Evolutionary conservation across 768 basidiomycete species (phyloP).

Genomic region (Suillus variegatus): DNA sequence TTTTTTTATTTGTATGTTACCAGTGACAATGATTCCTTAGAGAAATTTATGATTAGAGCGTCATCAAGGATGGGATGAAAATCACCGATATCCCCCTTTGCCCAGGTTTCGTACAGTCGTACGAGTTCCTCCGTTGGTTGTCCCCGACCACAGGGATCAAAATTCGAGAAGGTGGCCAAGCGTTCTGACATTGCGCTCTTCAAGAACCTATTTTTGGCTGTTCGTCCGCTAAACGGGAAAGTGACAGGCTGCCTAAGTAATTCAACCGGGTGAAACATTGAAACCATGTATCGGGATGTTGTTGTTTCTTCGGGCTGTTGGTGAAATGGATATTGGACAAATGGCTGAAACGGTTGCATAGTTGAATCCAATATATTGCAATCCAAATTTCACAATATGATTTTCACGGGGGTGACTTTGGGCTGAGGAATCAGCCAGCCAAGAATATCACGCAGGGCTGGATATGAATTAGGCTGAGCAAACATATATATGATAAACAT

Average conservation of each 20-base stretch:
- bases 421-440: not conserved
- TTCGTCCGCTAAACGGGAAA: conserved; percentile 32
- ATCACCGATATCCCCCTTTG: conserved; percentile 31
- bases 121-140: conserved; percentile 35
- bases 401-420: not conserved
- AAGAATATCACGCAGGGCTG: not conserved
- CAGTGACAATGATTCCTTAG: conserved; percentile 34
- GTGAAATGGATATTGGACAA: not conserved
- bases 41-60: conserved; percentile 9
- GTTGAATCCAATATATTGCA: conserved; percentile 3
- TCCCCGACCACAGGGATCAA: conserved; percentile 30
- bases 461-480: not conserved
- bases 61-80: not conserved
- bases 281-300: conserved; percentile 10
- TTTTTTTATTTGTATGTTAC: conserved; percentile 36
- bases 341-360: not conserved
- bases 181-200: conserved; percentile 39
- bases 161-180: conserved; percentile 33
- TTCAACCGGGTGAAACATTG: conserved; percentile 18
- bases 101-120: conserved; percentile 37
- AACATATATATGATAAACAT: not conserved
- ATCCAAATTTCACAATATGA: not conserved
- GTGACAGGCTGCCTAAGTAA: conserved; percentile 25
- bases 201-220: conserved; percentile 32
- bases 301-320: not conserved